These are phyloP conservation scores for Gloeophyllum trabeum DNA, from an alignment of 768 basidiomycete genomes.

Conservation along the genomic window DNA sequence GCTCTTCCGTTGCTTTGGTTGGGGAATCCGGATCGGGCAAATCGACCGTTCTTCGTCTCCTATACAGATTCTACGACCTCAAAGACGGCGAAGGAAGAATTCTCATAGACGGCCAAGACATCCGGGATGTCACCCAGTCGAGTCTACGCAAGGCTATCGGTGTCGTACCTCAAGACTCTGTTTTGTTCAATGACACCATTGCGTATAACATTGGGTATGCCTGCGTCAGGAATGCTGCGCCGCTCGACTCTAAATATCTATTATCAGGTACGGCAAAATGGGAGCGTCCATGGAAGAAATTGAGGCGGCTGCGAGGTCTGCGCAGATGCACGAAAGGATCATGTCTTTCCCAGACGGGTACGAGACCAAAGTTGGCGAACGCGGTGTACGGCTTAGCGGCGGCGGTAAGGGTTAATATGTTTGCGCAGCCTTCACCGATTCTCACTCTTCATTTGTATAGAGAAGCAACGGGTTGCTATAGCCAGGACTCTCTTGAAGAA, in stretches of 20 bases:
- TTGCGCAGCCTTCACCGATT: too few species aligned
- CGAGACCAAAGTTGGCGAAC: slow-evolving; percentile 82
- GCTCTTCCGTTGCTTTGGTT: slow-evolving; percentile 82
- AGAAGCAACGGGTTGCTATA: slow-evolving; percentile 85
- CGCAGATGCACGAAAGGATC: slow-evolving; percentile 84
- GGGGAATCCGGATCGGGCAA: slow-evolving; percentile 78
- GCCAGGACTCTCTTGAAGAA: slow-evolving; percentile 82
- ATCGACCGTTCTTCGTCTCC: slow-evolving; percentile 73
- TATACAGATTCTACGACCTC: slow-evolving; percentile 91
- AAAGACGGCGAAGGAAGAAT: slow-evolving; percentile 71
- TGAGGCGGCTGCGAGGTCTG: slow-evolving; percentile 66
- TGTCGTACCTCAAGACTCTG: slow-evolving; percentile 81
- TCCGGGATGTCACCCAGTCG: slow-evolving; percentile 76
- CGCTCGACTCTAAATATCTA: not conserved
- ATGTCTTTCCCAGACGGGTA: slow-evolving; percentile 79
- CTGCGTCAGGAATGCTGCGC: not conserved
- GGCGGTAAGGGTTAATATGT: too few species aligned
- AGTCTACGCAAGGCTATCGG: slow-evolving; percentile 76
- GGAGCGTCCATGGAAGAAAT: slow-evolving; percentile 64
- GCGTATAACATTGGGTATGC: slow-evolving; percentile 62
- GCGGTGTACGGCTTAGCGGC: slow-evolving; percentile 75
- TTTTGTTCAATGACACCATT: slow-evolving; percentile 64
- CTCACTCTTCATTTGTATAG: too few species aligned
- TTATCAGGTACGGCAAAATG: slow-evolving; percentile 62
- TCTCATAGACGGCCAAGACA: slow-evolving; percentile 77